Evolutionary conservation across 805 yeast species (phyloP).

Genomic region (Priceomyces carsonii): DNA sequence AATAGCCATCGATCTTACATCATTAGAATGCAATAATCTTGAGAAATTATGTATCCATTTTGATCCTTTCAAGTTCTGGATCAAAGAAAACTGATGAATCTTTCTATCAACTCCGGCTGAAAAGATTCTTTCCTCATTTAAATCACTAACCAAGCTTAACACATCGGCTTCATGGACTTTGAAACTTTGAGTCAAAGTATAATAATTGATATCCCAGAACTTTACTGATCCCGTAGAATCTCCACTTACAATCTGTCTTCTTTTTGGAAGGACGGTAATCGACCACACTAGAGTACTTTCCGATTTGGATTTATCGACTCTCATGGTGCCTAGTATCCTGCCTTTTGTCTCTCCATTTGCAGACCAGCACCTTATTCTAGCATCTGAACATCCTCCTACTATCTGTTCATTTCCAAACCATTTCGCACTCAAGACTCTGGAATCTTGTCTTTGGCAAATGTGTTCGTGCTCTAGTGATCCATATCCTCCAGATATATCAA

Average conservation of each 20-base stretch:
- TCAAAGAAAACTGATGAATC: conserved; percentile 67
- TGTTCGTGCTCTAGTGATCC: conserved; percentile 76
- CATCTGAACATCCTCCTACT: conserved; percentile 96
- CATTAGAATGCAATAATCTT: conserved; percentile 83
- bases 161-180: conserved; percentile 91
- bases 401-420: conserved; percentile 70
- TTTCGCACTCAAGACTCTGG: conserved; percentile 74
- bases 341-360: conserved; percentile 50
- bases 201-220: conserved; percentile 84
- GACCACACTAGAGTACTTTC: conserved; percentile 94
- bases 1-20: conserved; percentile 73
- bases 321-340: conserved; percentile 77
- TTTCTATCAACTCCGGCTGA: conserved; percentile 94
- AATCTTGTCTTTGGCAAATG: conserved; percentile 79
- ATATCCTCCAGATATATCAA: conserved; percentile 84
- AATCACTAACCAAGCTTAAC: conserved; percentile 64
- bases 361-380: conserved; percentile 83
- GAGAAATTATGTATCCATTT: conserved; percentile 80
- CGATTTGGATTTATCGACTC: conserved; percentile 83
- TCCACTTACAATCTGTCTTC: conserved; percentile 84
- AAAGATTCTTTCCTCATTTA: conserved; percentile 63
- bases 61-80: conserved; percentile 28
- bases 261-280: conserved; percentile 59
- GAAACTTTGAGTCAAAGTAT: conserved; percentile 78
- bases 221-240: conserved; percentile 95